Evolutionary conservation across 1,284 basidiomycete genomes (phyloP).

Genomic region (Pyrrhoderma noxium): DNA sequence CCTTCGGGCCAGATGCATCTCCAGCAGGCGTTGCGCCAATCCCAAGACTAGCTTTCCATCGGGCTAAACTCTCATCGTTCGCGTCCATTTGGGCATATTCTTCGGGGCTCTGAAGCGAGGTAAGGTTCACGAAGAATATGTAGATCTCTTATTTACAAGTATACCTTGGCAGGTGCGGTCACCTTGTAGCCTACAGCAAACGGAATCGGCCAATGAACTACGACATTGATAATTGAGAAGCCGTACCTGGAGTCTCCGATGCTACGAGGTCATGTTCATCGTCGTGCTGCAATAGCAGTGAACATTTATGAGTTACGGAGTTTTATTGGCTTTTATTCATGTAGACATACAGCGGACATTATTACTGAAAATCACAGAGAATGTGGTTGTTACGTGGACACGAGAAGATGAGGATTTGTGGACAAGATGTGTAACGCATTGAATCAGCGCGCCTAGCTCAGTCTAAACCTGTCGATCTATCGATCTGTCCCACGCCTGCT

Average conservation of each 20-base stretch:
- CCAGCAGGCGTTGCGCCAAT: conserved; percentile 50
- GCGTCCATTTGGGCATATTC: conserved; percentile 76
- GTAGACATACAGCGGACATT: conserved; percentile 10
- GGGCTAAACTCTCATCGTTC: conserved; percentile 76
- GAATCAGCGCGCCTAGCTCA: no score
- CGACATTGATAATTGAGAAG: background rate
- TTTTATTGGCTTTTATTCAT: no score
- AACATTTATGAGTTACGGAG: background rate
- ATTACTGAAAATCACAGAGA: background rate
- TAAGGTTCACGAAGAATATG: background rate
- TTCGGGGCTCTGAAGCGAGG: conserved; percentile 44
- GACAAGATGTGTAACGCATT: no score
- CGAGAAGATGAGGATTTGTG: no score
- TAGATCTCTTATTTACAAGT: conserved; percentile 13
- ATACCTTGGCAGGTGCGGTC: conserved; percentile 7
- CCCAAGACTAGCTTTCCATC: conserved; percentile 89
- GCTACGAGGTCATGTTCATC: conserved; percentile 17
- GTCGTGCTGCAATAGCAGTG: conserved; percentile 7
- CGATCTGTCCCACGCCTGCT: no score
- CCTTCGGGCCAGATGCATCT: conserved; percentile 55
- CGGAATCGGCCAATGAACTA: background rate
- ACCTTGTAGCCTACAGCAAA: conserved; percentile 55
- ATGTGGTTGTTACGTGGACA: no score
- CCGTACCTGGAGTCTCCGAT: conserved; percentile 16
- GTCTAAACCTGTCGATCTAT: no score